Conservation (phyloP, 129 eudicot species). For the Calendula officinalis region DNA sequence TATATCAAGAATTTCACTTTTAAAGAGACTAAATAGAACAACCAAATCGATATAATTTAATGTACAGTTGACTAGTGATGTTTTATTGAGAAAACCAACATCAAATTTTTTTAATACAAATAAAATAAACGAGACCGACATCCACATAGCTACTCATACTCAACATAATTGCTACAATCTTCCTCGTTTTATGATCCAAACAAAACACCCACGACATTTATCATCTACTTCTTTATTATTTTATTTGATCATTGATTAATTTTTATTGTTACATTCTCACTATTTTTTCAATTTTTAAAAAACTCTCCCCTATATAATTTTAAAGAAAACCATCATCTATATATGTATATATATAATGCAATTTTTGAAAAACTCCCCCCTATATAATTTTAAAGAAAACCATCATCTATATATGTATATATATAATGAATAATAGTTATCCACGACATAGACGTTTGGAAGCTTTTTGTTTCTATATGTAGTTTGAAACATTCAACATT, state of each 20-base stretch:
- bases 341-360: no score
- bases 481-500: no score
- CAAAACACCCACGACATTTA: constrained; percentile 4
- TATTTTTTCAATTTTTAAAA: no score
- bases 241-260: neutral
- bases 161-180: constrained; percentile 17
- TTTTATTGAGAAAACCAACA: constrained; percentile 12
- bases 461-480: no score
- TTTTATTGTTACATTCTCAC: neutral
- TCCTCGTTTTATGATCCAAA: constrained; percentile 26
- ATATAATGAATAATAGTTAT: no score
- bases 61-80: neutral
- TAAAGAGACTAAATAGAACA: neutral
- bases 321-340: no score
- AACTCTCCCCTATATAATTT: no score
- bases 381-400: no score
- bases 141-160: constrained; percentile 16
- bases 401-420: no score
- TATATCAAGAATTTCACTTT: no score
- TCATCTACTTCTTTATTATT: neutral
- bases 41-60: neutral
- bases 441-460: no score
- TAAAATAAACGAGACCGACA: constrained; percentile 24
- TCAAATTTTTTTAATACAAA: neutral
- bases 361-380: no score